Evolutionary conservation across 2,329 filamentous ascomycete genomes (phyloP).

Genomic region (Pseudogymnoascus sp.): DNA sequence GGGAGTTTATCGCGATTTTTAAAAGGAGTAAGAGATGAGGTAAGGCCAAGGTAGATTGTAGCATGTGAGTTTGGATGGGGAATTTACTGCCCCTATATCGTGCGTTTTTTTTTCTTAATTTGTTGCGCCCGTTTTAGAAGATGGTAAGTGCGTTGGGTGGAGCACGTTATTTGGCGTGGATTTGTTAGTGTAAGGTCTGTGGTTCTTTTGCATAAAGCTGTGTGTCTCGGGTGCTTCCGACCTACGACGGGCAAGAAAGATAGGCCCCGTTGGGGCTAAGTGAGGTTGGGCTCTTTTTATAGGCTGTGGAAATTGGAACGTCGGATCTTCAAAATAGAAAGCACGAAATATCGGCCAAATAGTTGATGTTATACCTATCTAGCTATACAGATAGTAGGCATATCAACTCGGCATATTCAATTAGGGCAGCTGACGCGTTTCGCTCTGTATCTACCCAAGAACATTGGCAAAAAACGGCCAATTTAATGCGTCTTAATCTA

Average conservation of each 20-base stretch:
- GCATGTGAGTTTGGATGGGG: neutral
- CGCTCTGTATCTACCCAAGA: neutral
- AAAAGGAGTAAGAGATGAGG: neutral
- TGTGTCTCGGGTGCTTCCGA: conserved; percentile 1
- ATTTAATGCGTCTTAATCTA: neutral
- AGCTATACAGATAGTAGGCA: neutral
- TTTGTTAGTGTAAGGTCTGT: neutral
- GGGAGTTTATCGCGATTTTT: neutral
- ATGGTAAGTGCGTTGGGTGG: neutral
- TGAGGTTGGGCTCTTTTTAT: neutral
- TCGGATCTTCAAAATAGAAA: neutral
- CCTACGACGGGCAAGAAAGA: neutral
- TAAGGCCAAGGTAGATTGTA: neutral
- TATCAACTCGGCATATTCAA: neutral
- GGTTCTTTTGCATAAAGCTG: neutral
- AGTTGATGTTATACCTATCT: neutral
- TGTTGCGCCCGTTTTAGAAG: neutral
- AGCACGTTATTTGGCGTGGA: neutral
- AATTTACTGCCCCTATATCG: neutral
- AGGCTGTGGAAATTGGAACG: neutral
- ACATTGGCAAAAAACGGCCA: neutral
- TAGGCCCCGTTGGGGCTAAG: neutral
- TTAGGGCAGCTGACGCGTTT: neutral
- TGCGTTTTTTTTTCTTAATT: neutral
- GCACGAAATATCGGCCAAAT: neutral